These are phyloP conservation scores for Penicillium angulare DNA, from an alignment of 495 filamentous ascomycete genomes.

Conservation along the genomic window DNA sequence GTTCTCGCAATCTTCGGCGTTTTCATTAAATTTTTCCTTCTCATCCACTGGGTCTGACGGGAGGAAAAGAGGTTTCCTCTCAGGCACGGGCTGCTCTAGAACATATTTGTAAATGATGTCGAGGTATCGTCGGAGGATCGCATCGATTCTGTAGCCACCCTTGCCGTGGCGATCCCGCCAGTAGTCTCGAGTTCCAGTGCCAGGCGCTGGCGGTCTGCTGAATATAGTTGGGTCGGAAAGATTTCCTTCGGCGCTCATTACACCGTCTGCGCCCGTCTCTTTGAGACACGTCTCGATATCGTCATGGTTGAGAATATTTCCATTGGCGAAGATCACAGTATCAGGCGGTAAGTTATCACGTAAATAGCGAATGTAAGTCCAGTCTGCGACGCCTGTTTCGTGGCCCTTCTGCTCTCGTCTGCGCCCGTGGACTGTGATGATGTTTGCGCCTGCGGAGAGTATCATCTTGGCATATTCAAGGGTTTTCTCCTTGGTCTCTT, in stretches of 20 bases:
- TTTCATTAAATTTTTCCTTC: constrained; percentile 27
- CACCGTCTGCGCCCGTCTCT: constrained; percentile 84
- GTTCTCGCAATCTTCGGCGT: constrained; percentile 37
- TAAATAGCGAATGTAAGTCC: constrained; percentile 77
- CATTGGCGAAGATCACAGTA: constrained; percentile 94
- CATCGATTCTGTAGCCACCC: constrained; percentile 88
- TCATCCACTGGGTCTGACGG: constrained; percentile 58
- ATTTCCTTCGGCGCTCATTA: constrained; percentile 96
- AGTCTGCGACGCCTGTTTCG: constrained; percentile 91
- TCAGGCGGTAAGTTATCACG: constrained; percentile 80
- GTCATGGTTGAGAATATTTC: constrained; percentile 80
- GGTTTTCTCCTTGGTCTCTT: constrained; percentile 82
- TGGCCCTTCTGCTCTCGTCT: constrained; percentile 93
- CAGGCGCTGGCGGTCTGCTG: constrained; percentile 59
- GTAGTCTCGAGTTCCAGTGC: constrained; percentile 69
- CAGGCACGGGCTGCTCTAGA: constrained; percentile 58
- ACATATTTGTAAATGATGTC: constrained; percentile 82
- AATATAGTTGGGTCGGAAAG: constrained; percentile 90
- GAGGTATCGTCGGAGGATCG: constrained; percentile 80
- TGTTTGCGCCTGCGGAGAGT: constrained; percentile 82
- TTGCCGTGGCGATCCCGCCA: constrained; percentile 80
- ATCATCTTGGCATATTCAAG: constrained; percentile 89
- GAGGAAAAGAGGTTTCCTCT: constrained; percentile 69
- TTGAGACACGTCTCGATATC: constrained; percentile 79
- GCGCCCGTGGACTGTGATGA: constrained; percentile 89